A percentile compares a stretch with the other conserved stretches of the same genome.
These are phyloP conservation scores for Coemansia aciculifera DNA, from an alignment of 192 early-diverging fungal genomes.

Conservation along the genomic window DNA sequence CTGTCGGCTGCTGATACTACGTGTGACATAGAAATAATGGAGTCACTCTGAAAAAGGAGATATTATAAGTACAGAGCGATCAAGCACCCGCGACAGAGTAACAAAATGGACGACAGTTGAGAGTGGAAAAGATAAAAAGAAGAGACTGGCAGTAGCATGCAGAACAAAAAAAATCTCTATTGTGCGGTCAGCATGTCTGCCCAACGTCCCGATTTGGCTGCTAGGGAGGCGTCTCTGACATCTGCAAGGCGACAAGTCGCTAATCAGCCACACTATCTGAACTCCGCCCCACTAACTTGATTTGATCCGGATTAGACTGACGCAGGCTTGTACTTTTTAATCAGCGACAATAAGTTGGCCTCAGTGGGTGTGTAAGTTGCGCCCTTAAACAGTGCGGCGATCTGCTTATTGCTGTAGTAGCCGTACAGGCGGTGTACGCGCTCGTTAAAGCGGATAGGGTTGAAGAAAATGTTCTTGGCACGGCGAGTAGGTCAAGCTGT, in stretches of 20 bases:
- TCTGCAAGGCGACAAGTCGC: background rate
- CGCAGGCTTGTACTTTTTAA: background rate
- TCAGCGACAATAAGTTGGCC: too few relatives aligned
- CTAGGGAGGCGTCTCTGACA: background rate
- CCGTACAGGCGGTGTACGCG: too few relatives aligned
- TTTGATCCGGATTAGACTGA: background rate
- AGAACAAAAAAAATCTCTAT: background rate
- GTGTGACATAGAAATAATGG: background rate
- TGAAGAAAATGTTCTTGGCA: too few relatives aligned
- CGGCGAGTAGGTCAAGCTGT: too few relatives aligned
- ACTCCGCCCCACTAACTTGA: background rate
- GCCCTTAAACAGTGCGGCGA: background rate
- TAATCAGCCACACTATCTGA: background rate
- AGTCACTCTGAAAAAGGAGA: background rate
- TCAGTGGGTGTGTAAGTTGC: background rate
- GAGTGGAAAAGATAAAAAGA: background rate
- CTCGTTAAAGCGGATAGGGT: too few relatives aligned
- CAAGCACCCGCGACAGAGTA: background rate
- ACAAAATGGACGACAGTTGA: background rate
- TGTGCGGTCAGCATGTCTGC: background rate
- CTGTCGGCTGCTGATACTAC: background rate
- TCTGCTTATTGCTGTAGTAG: too few relatives aligned
- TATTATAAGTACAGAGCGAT: background rate
- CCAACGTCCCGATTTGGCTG: background rate
- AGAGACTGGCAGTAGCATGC: background rate